phyloP scores from a whole-genome alignment of 331 rosid genomes.

The Malus hybrid region DNA sequence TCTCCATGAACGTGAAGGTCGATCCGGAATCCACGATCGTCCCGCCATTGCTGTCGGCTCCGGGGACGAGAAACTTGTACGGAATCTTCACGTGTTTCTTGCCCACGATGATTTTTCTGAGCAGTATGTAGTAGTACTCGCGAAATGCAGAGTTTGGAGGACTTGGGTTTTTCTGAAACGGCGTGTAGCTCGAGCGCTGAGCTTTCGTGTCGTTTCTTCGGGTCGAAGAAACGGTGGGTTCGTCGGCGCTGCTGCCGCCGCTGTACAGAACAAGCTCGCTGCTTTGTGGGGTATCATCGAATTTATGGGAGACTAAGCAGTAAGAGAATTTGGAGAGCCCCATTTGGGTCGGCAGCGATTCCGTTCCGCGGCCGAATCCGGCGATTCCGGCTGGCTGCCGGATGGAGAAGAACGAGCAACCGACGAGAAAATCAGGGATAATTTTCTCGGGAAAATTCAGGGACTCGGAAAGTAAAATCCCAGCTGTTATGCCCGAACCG shows the following conservation, averaged over 20 bases:
- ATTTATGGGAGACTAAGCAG: constrained; percentile 52
- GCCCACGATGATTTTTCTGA: constrained; percentile 58
- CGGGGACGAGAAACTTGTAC: constrained; percentile 31
- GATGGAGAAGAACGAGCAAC: constrained; percentile 67
- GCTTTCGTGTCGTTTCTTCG: constrained; percentile 1
- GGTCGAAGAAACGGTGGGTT: not conserved
- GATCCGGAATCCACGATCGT: constrained; percentile 80
- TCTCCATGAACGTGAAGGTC: constrained; percentile 73
- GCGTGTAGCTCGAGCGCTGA: constrained; percentile 41
- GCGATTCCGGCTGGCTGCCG: constrained; percentile 83
- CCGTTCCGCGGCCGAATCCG: constrained; percentile 74
- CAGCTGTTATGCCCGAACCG: constrained; percentile 67
- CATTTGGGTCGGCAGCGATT: constrained; percentile 74
- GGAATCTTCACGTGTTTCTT: constrained; percentile 45
- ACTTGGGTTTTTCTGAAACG: constrained; percentile 45
- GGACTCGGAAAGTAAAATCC: constrained; percentile 47
- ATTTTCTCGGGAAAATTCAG: constrained; percentile 38
- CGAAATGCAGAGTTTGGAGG: constrained; percentile 28
- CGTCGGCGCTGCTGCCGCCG: constrained; percentile 16
- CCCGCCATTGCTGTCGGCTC: constrained; percentile 59
- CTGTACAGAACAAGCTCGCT: constrained; percentile 18
- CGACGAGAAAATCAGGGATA: constrained; percentile 44
- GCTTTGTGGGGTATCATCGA: no score
- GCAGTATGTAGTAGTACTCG: constrained; percentile 54
- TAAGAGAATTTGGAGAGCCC: constrained; percentile 65